These are phyloP conservation scores for Cordyceps cicadae DNA, from an alignment of 2,329 filamentous ascomycete genomes.

Conservation along the genomic window DNA sequence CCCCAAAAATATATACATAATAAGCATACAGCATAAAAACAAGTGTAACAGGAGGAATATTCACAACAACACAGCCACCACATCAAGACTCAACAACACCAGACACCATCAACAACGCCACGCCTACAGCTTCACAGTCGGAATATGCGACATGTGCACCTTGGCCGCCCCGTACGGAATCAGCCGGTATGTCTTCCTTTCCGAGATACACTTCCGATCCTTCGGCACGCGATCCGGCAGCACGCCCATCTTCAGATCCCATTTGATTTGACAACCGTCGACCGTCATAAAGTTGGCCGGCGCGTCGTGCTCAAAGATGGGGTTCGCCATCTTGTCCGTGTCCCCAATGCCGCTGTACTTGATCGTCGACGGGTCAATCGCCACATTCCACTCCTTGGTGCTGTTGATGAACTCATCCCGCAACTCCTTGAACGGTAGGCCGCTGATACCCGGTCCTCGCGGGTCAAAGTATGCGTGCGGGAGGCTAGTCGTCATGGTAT, in stretches of 20 bases:
- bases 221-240: constrained; percentile 22
- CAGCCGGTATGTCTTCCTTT: constrained; percentile 25
- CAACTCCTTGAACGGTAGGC: constrained; percentile 20
- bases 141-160: constrained; percentile 31
- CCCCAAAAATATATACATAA: background rate
- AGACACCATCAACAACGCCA: background rate
- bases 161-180: constrained; percentile 39
- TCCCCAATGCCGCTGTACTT: constrained; percentile 17
- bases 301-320: constrained; percentile 20
- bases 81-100: too few relatives aligned
- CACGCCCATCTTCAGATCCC: constrained; percentile 23
- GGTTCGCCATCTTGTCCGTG: constrained; percentile 21
- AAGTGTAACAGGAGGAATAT: background rate
- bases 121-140: constrained; percentile 12
- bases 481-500: constrained; percentile 18
- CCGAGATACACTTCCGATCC: constrained; percentile 17
- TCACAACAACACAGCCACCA: background rate
- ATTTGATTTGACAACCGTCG: constrained; percentile 30
- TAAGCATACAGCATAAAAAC: background rate
- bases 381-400: constrained; percentile 22
- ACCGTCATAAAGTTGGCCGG: constrained; percentile 29
- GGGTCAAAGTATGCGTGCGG: constrained; percentile 18
- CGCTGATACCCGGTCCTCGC: constrained; percentile 12
- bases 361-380: constrained; percentile 20
- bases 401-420: constrained; percentile 26